phyloP scores from a whole-genome alignment of 2,329 filamentous ascomycete species.

The Cordyceps tenuipes region DNA sequence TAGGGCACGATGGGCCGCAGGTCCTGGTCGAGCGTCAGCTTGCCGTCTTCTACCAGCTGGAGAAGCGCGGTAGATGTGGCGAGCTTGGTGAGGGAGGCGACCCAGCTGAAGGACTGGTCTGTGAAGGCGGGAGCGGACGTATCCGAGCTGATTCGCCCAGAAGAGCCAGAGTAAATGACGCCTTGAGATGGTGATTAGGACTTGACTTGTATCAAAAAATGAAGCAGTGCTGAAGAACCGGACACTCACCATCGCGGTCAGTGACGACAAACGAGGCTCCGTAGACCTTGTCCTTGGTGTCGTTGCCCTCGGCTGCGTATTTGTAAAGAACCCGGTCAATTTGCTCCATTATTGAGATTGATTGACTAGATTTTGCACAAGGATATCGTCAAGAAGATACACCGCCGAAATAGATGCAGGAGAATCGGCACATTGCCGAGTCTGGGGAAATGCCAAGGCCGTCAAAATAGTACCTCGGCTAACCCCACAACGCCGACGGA shows the following conservation, averaged over 20 bases:
- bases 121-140: slow-evolving; percentile 19
- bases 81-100: slow-evolving; percentile 30
- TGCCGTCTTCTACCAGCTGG: slow-evolving; percentile 24
- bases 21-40: slow-evolving; percentile 24
- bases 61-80: slow-evolving; percentile 23
- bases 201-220: not conserved
- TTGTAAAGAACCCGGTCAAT: slow-evolving; percentile 20
- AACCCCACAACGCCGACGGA: not conserved
- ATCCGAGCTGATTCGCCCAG: slow-evolving; percentile 20
- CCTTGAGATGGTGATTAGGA: slow-evolving; percentile 14
- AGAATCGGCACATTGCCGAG: not conserved
- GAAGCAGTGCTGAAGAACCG: not conserved
- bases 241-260: slow-evolving; percentile 17
- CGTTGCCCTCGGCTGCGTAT: slow-evolving; percentile 16
- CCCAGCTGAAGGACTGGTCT: slow-evolving; percentile 21
- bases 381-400: not conserved
- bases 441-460: not conserved
- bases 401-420: not conserved
- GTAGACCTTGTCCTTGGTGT: slow-evolving; percentile 23
- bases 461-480: slow-evolving; percentile 4
- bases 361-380: not conserved
- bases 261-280: slow-evolving; percentile 22
- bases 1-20: slow-evolving; percentile 21
- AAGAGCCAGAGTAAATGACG: slow-evolving; percentile 21
- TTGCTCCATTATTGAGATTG: slow-evolving; percentile 6